A percentile compares a stretch with the other conserved stretches of the same genome.
phyloP scores from a whole-genome alignment of 1,284 basidiomycete species.

The Austroboletus olivaceoglutinosus region DNA sequence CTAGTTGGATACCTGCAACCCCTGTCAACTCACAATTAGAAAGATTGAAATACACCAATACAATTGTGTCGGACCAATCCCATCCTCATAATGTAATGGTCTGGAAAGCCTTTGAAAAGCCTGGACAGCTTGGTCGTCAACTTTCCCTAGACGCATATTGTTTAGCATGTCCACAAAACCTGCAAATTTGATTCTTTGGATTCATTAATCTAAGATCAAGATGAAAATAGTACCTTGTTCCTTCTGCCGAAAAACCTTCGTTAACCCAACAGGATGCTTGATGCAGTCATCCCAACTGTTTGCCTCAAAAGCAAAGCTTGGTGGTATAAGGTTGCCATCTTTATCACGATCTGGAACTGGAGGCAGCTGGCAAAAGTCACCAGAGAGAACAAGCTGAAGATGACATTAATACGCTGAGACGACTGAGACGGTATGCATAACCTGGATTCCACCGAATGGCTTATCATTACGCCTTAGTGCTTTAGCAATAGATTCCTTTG shows the following conservation, averaged over 20 bases:
- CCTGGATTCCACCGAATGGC: constrained; percentile 97
- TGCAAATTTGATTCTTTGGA: constrained; percentile 31
- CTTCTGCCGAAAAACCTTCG: constrained; percentile 82
- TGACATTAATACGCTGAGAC: background rate
- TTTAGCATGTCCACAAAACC: constrained; percentile 90
- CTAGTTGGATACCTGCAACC: constrained; percentile 30
- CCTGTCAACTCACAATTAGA: constrained; percentile 8
- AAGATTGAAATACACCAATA: constrained; percentile 34
- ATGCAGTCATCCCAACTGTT: constrained; percentile 80
- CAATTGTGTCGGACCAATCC: constrained; percentile 81
- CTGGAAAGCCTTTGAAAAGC: constrained; percentile 63
- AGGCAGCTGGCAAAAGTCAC: constrained; percentile 97
- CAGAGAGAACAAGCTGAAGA: constrained; percentile 75
- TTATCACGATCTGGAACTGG: constrained; percentile 63
- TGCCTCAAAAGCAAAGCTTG: constrained; percentile 88
- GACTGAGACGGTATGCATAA: constrained; percentile 29
- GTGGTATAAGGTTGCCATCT: constrained; percentile 28
- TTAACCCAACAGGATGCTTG: constrained; percentile 78
- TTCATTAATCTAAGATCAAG: constrained; percentile 1
- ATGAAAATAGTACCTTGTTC: constrained; percentile 56
- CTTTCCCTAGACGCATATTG: constrained; percentile 79
- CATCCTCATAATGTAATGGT: constrained; percentile 63
- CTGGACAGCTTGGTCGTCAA: constrained; percentile 48
- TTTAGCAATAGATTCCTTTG: constrained; percentile 53
- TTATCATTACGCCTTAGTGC: constrained; percentile 57